phyloP scores from a whole-genome alignment of 768 basidiomycete genomes.

The Megacollybia marginata region DNA sequence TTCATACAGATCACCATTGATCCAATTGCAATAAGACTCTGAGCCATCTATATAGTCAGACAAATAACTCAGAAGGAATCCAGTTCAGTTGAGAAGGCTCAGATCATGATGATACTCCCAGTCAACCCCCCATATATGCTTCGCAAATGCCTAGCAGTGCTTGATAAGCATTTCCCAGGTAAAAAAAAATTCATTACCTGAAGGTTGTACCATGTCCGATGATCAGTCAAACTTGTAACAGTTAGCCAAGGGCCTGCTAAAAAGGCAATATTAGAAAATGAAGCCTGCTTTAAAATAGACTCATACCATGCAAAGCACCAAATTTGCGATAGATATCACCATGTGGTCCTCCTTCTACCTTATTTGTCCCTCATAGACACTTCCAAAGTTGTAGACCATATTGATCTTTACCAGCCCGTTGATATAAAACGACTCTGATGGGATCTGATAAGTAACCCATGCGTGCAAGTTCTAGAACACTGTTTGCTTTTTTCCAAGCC shows the following conservation, averaged over 20 bases:
- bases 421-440: background rate
- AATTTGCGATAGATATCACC: background rate
- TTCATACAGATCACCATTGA: background rate
- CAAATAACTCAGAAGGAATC: background rate
- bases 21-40: background rate
- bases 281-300: background rate
- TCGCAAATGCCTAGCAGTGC: background rate
- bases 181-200: background rate
- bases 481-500: background rate
- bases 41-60: background rate
- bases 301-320: background rate
- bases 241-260: background rate
- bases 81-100: background rate
- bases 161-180: background rate
- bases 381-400: background rate
- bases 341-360: background rate
- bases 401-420: background rate
- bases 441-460: background rate
- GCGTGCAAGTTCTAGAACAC: background rate
- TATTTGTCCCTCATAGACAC: background rate
- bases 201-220: background rate
- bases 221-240: background rate
- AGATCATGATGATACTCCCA: background rate
- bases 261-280: background rate
- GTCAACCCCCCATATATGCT: background rate